Evolutionary conservation across 139 green algal genomes (phyloP).

Genomic region (Choricystis sp.): DNA sequence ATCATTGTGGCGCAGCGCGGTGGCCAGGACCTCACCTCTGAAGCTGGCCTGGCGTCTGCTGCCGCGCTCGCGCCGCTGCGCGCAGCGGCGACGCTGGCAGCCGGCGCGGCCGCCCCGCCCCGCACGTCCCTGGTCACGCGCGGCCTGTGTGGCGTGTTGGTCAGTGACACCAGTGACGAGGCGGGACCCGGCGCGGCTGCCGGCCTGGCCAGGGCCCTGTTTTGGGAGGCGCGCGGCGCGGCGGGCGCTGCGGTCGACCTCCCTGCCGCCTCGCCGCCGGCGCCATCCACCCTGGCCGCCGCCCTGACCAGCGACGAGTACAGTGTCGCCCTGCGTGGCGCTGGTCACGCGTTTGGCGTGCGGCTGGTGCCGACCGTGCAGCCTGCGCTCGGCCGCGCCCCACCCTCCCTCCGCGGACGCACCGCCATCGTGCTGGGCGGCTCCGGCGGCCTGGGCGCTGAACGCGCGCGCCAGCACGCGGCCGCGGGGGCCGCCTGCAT

Average conservation of each 20-base stretch:
- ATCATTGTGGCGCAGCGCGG: too few species aligned
- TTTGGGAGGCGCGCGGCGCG: conserved; percentile 13
- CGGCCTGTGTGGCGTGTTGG: too few species aligned
- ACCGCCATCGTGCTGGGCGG: conserved; percentile 9
- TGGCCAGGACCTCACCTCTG: too few species aligned
- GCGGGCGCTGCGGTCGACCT: conserved; percentile 9
- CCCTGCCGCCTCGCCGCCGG: not conserved
- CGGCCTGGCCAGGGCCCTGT: conserved; percentile 8
- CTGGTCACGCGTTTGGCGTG: not conserved
- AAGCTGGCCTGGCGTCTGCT: too few species aligned
- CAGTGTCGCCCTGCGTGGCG: not conserved
- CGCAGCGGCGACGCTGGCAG: not conserved
- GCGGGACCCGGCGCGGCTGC: too few species aligned
- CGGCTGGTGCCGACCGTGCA: not conserved
- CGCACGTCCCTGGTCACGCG: not conserved
- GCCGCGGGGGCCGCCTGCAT: not conserved
- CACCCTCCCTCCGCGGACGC: not conserved
- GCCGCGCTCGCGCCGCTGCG: not conserved
- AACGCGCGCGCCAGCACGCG: conserved; percentile 3
- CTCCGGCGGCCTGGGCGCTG: conserved; percentile 15
- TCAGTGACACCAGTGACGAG: too few species aligned
- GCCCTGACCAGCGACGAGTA: not conserved
- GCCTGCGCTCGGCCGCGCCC: too few species aligned
- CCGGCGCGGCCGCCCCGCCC: too few species aligned
- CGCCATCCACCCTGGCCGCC: not conserved